These are phyloP conservation scores for Calonectria fujianensis DNA, from an alignment of 2,329 filamentous ascomycete genomes.

Conservation along the genomic window DNA sequence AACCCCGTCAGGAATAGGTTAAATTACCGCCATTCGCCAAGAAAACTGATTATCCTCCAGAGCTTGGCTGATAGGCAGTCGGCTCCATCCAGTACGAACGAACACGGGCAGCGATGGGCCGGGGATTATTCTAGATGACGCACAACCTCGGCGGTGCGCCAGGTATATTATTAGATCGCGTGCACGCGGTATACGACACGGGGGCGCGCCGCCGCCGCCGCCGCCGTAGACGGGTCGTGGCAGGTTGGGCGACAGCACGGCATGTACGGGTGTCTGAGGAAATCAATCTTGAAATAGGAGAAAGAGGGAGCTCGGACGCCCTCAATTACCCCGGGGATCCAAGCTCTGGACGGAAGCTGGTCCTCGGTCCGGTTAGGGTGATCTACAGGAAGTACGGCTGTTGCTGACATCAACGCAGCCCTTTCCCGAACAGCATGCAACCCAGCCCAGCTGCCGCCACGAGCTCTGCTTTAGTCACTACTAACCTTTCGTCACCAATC, in stretches of 20 bases:
- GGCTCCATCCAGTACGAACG: slow-evolving; percentile 35
- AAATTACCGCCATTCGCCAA: slow-evolving; percentile 14
- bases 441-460: background rate
- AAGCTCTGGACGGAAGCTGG: slow-evolving; percentile 24
- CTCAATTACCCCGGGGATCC: slow-evolving; percentile 27
- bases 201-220: slow-evolving; percentile 2
- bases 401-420: slow-evolving; percentile 13
- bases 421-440: background rate
- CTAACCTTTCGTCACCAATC: background rate
- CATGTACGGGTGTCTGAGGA: slow-evolving; percentile 4
- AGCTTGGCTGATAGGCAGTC: slow-evolving; percentile 6
- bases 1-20: slow-evolving; percentile 10
- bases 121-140: slow-evolving; percentile 33
- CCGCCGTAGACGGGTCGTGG: slow-evolving; percentile 30
- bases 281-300: slow-evolving; percentile 4
- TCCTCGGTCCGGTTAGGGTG: slow-evolving; percentile 20
- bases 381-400: slow-evolving; percentile 22
- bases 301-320: slow-evolving; percentile 15
- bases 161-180: slow-evolving; percentile 23
- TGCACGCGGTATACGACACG: slow-evolving; percentile 19
- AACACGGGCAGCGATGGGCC: slow-evolving; percentile 27
- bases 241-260: slow-evolving; percentile 16
- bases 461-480: background rate
- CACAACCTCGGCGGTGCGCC: slow-evolving; percentile 34
- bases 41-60: background rate